phyloP scores from a whole-genome alignment of 129 eudicot species.

The Erigeron canadensis region DNA sequence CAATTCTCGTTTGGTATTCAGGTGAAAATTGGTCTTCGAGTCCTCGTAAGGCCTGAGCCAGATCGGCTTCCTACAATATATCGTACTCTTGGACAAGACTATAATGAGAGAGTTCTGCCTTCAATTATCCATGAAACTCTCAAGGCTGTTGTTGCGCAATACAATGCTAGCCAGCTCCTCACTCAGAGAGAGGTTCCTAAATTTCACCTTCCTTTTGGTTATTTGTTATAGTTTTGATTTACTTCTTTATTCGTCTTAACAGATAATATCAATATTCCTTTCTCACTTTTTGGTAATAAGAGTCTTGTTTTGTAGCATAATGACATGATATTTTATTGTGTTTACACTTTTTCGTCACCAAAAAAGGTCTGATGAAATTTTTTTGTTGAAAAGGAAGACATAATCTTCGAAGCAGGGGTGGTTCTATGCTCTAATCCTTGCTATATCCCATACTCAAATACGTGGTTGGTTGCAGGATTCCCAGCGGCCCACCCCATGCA shows the following conservation, averaged over 20 bases:
- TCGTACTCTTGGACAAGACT: slow-evolving; percentile 54
- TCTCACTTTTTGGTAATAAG: neutral
- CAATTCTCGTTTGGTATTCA: slow-evolving; percentile 17
- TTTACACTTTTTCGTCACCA: neutral
- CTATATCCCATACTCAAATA: neutral
- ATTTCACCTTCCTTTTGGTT: neutral
- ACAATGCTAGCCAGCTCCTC: slow-evolving; percentile 60
- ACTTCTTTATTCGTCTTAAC: neutral
- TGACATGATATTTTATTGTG: neutral
- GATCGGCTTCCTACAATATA: slow-evolving; percentile 53
- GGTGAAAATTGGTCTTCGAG: slow-evolving; percentile 65
- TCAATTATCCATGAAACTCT: slow-evolving; percentile 60
- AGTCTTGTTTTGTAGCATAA: neutral
- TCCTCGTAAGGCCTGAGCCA: slow-evolving; percentile 55
- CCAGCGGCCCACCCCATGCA: neutral
- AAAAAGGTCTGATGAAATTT: neutral
- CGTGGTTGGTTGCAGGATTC: neutral
- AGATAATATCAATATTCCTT: neutral
- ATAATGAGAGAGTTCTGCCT: slow-evolving; percentile 56
- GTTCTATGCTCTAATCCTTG: neutral
- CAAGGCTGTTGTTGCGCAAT: slow-evolving; percentile 66
- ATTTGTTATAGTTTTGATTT: neutral
- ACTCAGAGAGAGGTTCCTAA: slow-evolving; percentile 60
- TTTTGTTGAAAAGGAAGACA: neutral
- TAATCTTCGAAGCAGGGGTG: neutral